phyloP scores from a whole-genome alignment of 2,329 filamentous ascomycete genomes.

The Blumeria graminis region DNA sequence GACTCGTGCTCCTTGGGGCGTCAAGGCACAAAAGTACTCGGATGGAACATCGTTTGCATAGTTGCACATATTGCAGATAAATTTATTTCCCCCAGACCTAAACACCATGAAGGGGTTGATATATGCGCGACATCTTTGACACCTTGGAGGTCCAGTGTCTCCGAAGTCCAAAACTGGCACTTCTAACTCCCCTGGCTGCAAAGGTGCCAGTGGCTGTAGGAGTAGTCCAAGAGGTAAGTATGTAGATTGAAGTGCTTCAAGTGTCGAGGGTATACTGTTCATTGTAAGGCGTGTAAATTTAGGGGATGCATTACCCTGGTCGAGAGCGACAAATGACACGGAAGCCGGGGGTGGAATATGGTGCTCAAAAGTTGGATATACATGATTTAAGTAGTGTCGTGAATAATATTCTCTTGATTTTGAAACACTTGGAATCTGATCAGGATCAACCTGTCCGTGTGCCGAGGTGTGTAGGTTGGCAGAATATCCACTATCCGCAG shows the following conservation, averaged over 20 bases:
- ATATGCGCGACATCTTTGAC: slow-evolving; percentile 78
- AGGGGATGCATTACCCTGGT: slow-evolving; percentile 90
- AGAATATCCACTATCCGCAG: slow-evolving; percentile 14
- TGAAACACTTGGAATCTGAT: slow-evolving; percentile 83
- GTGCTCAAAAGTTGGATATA: slow-evolving; percentile 89
- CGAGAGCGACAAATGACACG: slow-evolving; percentile 75
- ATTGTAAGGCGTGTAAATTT: slow-evolving; percentile 80
- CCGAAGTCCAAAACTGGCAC: slow-evolving; percentile 92
- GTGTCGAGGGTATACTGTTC: slow-evolving; percentile 72
- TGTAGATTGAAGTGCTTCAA: slow-evolving; percentile 58
- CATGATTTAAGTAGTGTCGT: slow-evolving; percentile 61
- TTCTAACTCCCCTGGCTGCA: slow-evolving; percentile 63
- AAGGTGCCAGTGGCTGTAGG: slow-evolving; percentile 63
- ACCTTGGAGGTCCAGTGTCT: slow-evolving; percentile 69
- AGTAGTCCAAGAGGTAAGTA: slow-evolving; percentile 69
- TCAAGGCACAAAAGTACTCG: slow-evolving; percentile 85
- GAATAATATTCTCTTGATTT: slow-evolving; percentile 60
- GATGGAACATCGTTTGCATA: slow-evolving; percentile 84
- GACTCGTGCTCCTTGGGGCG: slow-evolving; percentile 62
- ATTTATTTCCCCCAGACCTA: slow-evolving; percentile 77
- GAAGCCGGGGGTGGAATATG: slow-evolving; percentile 75
- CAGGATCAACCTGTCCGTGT: slow-evolving; percentile 59
- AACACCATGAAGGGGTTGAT: slow-evolving; percentile 99
- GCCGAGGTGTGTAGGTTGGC: slow-evolving; percentile 33
- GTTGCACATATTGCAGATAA: slow-evolving; percentile 93